Conservation (phyloP, 305 asterid genomes). For the Solanum hybrid region DNA sequence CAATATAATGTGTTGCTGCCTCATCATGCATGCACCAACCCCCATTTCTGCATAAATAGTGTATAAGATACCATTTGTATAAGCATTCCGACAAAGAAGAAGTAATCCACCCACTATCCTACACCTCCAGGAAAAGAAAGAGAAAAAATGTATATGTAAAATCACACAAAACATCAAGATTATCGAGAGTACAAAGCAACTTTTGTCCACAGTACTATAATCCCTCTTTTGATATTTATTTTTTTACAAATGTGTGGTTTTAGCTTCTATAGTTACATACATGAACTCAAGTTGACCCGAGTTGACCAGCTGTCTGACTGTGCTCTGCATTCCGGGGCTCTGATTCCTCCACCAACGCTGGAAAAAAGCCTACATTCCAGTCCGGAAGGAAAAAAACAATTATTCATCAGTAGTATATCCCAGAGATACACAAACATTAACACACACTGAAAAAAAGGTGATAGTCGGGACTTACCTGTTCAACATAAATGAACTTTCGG, state of each 20-base stretch:
- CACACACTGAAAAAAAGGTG: neutral
- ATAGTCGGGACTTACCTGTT: conserved; percentile 38
- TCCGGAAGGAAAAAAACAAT: neutral
- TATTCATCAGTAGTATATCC: neutral
- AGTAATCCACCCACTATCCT: conserved; percentile 6
- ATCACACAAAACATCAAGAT: neutral
- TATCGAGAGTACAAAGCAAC: neutral
- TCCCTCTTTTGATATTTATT: neutral
- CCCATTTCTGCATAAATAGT: conserved; percentile 60
- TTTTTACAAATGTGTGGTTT: neutral
- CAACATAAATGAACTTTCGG: conserved; percentile 75
- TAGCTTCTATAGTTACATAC: conserved; percentile 23
- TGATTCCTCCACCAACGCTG: conserved; percentile 99
- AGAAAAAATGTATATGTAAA: neutral
- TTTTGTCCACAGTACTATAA: neutral
- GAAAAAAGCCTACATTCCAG: conserved; percentile 66
- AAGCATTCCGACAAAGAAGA: neutral
- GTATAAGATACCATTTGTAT: neutral
- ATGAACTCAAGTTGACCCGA: conserved; percentile 93
- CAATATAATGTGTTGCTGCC: conserved; percentile 91
- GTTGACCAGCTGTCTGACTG: conserved; percentile 52
- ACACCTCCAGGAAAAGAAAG: neutral
- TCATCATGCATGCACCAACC: conserved; percentile 99
- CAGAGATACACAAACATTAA: neutral
- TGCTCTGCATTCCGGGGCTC: conserved; percentile 49